Conservation (phyloP, 495 filamentous ascomycete genomes). For the Penicillium argentinense region DNA sequence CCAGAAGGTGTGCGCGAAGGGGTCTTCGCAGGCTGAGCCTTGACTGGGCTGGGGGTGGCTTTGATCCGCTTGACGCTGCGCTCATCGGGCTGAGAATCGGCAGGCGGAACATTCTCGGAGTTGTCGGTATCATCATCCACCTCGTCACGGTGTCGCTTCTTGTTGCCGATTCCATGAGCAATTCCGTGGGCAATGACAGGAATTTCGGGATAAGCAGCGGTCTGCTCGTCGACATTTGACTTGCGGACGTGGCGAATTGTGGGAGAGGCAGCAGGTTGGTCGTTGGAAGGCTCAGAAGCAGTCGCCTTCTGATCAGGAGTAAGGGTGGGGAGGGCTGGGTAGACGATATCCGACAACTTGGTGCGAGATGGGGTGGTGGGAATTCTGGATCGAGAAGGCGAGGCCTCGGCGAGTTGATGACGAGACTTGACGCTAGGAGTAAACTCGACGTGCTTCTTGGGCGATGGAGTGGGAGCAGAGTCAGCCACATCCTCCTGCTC, state of each 20-base stretch:
- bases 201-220: slow-evolving; percentile 29
- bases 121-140: slow-evolving; percentile 39
- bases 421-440: slow-evolving; percentile 51
- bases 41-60: slow-evolving; percentile 40
- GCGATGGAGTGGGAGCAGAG: slow-evolving; percentile 41
- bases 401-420: slow-evolving; percentile 34
- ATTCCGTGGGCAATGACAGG: slow-evolving; percentile 64
- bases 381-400: slow-evolving; percentile 47
- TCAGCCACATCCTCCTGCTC: slow-evolving; percentile 22
- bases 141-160: slow-evolving; percentile 63
- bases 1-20: slow-evolving; percentile 32
- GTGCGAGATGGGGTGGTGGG: slow-evolving; percentile 27
- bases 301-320: slow-evolving; percentile 33
- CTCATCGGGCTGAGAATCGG: slow-evolving; percentile 33
- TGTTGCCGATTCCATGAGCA: slow-evolving; percentile 70
- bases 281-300: not conserved
- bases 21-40: slow-evolving; percentile 33
- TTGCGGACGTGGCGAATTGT: slow-evolving; percentile 40
- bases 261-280: slow-evolving; percentile 17
- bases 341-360: slow-evolving; percentile 35
- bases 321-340: slow-evolving; percentile 42
- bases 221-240: slow-evolving; percentile 19
- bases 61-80: slow-evolving; percentile 46
- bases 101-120: slow-evolving; percentile 43
- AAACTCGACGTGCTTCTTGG: slow-evolving; percentile 63